Conservation (phyloP, 2,329 filamentous ascomycete genomes). For the Metarhizium guizhouense region DNA sequence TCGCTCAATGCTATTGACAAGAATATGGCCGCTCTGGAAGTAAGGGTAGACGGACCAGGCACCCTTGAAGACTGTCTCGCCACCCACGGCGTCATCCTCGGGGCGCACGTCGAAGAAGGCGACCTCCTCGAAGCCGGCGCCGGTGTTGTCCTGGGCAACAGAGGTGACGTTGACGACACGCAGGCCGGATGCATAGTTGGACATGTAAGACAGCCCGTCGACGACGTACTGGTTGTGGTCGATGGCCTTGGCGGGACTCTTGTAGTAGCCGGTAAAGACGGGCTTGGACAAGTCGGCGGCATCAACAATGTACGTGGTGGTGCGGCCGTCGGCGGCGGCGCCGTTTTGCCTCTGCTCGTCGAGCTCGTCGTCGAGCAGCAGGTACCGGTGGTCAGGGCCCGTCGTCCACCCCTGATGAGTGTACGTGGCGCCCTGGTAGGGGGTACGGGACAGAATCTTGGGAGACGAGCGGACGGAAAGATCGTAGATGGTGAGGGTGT, state of each 20-base stretch:
- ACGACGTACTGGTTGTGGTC: conserved; percentile 39
- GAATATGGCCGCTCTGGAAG: conserved; percentile 34
- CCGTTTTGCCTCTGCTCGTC: conserved; percentile 35
- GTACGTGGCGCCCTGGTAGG: conserved; percentile 44
- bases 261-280: conserved; percentile 28
- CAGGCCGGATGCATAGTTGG: conserved; percentile 39
- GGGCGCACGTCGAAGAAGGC: conserved; percentile 38
- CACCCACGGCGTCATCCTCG: conserved; percentile 38
- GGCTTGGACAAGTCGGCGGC: conserved; percentile 29
- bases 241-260: conserved; percentile 27
- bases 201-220: conserved; percentile 33
- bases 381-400: conserved; percentile 30
- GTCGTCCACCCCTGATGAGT: conserved; percentile 47
- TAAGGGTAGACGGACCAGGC: conserved; percentile 39
- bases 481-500: conserved; percentile 28
- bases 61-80: conserved; percentile 27
- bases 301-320: conserved; percentile 39
- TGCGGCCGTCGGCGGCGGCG: conserved; percentile 25
- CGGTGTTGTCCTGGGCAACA: conserved; percentile 26
- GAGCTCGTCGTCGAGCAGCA: conserved; percentile 39
- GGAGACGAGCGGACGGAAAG: conserved; percentile 36
- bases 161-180: conserved; percentile 24
- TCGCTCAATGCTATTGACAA: conserved; percentile 40
- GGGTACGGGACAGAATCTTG: conserved; percentile 40
- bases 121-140: conserved; percentile 28